Evolutionary conservation across 225 moss, liverwort and hornwort species (phyloP).

Genomic region (Physcomitrellopsis africana): DNA sequence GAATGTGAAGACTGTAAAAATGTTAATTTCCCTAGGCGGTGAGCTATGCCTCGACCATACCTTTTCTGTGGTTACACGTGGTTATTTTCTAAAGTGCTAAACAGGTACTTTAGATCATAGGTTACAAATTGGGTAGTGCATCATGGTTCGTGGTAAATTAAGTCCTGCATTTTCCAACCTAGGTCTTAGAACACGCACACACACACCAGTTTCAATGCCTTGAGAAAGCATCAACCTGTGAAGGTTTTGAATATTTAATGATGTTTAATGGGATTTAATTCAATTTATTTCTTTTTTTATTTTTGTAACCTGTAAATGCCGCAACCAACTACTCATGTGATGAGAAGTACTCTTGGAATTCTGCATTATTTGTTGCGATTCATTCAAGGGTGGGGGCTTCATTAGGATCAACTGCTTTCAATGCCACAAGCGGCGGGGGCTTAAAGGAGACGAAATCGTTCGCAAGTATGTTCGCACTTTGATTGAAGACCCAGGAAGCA

Average conservation of each 20-base stretch:
- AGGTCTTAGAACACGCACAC: too few species aligned
- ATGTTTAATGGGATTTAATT: too few species aligned
- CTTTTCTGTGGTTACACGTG: neutral
- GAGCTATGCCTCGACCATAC: conserved; percentile 26
- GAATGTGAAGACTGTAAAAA: conserved; percentile 99
- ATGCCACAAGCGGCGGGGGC: conserved; percentile 95
- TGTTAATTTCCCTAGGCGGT: conserved; percentile 98
- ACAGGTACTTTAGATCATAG: too few species aligned
- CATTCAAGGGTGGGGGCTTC: conserved; percentile 53
- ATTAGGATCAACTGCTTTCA: conserved; percentile 99
- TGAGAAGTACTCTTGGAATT: conserved; percentile 27
- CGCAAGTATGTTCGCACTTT: conserved; percentile 97
- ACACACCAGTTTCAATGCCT: neutral
- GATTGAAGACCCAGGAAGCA: conserved; percentile 83
- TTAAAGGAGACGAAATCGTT: conserved; percentile 97
- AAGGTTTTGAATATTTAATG: too few species aligned
- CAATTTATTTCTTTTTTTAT: too few species aligned
- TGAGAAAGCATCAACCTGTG: neutral
- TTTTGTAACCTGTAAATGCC: neutral
- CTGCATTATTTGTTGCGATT: conserved; percentile 45
- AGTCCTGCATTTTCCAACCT: neutral
- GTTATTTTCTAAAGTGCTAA: neutral
- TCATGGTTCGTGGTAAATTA: neutral
- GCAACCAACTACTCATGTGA: neutral
- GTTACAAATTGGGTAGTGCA: neutral